Base-by-base conservation (phyloP, 2,329 filamentous ascomycete genomes). In the Nemania serpens region DNA sequence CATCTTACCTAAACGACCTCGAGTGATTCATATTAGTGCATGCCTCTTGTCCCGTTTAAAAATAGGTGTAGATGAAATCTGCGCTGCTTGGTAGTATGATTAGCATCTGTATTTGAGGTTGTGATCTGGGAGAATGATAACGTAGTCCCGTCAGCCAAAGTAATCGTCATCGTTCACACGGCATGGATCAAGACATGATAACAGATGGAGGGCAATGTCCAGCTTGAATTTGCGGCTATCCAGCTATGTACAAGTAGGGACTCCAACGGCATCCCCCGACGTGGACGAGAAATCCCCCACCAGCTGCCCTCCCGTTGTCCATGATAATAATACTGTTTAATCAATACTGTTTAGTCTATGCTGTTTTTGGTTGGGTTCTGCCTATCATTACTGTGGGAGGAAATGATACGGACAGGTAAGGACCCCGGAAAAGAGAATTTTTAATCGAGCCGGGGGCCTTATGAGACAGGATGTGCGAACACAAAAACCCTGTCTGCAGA, bases 381-480 rank as follows among this genome's bases (percentile, higher is more conserved):
- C 59, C 57, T 48, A 42, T 51, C 55, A 34, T 60, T 59, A 62
- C 46, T 55, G 53, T 46, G n/a, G n/a, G 61, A 64, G 54, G 42
- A n/a, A 54, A 51, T 12, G 29, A 18, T 45, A 41, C 33, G 22
- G 45, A 64, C 46, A 53, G 50, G 37, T 54, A 55, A 61, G 9
- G 59, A 64, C 55, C 57, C 64, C 64, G 58, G 58, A 61, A 63
- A 67, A 59, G 49, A 68, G 61, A 57, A 51, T 62, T 64, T 65
- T 59, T 70, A 66, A 69, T 71, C 68, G 68, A 76, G 73, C 63
- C 68, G 70, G 67, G 75, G 73, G 74, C 72, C 69, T 76, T 75
- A 29, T 69, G 71, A 68, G 71, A 73, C 73, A 73, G 74, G 59
- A 70, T 60, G 61, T 63, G 69, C 58, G 54, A 62, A 59, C 61